These are phyloP conservation scores for Purshia tridentata DNA, from an alignment of 306 rosid genomes.

Conservation along the genomic window DNA sequence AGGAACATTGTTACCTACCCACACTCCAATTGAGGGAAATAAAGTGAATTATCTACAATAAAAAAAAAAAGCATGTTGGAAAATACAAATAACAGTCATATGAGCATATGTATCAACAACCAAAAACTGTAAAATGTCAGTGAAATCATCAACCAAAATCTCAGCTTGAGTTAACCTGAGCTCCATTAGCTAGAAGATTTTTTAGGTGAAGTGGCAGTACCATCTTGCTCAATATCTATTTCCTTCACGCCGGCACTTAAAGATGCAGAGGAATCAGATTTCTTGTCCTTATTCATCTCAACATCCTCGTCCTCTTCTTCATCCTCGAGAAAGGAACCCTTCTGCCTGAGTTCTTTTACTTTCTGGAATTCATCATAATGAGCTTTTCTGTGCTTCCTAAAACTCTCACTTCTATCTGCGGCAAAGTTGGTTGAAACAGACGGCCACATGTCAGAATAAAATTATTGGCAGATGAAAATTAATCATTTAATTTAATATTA, in stretches of 20 bases:
- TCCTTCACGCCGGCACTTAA: conserved; percentile 61
- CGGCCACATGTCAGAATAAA: conserved; percentile 14
- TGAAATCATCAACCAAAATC: conserved; percentile 16
- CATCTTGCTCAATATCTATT: conserved; percentile 50
- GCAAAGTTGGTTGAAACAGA: conserved; percentile 9
- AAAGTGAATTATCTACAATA: conserved; percentile 27
- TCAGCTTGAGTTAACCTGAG: conserved; percentile 33
- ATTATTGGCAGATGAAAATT: neutral
- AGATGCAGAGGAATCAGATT: conserved; percentile 46
- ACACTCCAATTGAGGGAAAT: neutral
- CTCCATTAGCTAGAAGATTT: conserved; percentile 50
- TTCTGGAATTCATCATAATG: conserved; percentile 84
- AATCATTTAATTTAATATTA: conserved; percentile 3
- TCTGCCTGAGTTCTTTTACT: conserved; percentile 65
- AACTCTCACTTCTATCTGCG: conserved; percentile 54
- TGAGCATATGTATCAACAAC: conserved; percentile 12
- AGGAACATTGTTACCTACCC: neutral
- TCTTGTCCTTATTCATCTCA: conserved; percentile 29
- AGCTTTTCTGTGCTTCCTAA: conserved; percentile 77
- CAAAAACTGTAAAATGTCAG: conserved; percentile 19
- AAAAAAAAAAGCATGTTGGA: conserved; percentile 16
- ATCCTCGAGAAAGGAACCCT: conserved; percentile 52
- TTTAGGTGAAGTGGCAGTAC: neutral
- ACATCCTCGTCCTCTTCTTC: conserved; percentile 50
- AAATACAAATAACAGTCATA: conserved; percentile 5